Evolutionary conservation across 768 basidiomycete genomes (phyloP), one percentile per base, ranked within the genome.

Genomic region (Pluteus cervinus): DNA sequence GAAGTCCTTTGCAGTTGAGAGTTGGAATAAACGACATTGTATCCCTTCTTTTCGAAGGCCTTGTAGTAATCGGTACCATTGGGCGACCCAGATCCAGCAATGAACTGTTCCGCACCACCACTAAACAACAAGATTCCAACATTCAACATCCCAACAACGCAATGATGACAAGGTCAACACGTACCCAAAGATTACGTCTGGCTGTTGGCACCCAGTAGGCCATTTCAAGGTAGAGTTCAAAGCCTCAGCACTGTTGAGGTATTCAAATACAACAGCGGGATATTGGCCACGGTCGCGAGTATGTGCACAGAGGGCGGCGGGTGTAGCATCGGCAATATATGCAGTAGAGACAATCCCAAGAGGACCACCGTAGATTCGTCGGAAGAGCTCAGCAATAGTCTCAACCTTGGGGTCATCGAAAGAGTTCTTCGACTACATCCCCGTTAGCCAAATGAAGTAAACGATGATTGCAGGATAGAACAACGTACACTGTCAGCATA

Each of bases 291-390:
- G 66, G 41, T 63, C 56, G 36, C 65, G 57, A 24, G 67, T 67
- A 41, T 68, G 66, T 4, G 63, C 50, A 40, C 67, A 69, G 12
- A 68, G 55, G 35, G 58, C 66, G 35, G 63, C 66, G 24, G 67
- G 67, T 14, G 67, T 69, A 16, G 67, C 67, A 51, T 69, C 67
- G 4, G 63, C 63, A 24, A 69, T 66, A 38, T 47, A 53, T 5
- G 68, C 68, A n/a, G 68, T 69, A 1, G 68, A 67, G 1, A 69
- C 68, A 35, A 69, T 68, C 21, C 68, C 68, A 34, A 69, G 45
- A 2, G 65, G 57, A 11, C 68, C 68, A 38, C 65, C 62, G 31
- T 52, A 56, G 24, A 51, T 47, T 16, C 66, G 48, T n/a, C 61
- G 58, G 60, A 69, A 69, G 17, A 69, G 47, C 42, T 69, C 64